Conservation (phyloP, 2,329 filamentous ascomycete species). For the Didymosphaeria variabile region DNA sequence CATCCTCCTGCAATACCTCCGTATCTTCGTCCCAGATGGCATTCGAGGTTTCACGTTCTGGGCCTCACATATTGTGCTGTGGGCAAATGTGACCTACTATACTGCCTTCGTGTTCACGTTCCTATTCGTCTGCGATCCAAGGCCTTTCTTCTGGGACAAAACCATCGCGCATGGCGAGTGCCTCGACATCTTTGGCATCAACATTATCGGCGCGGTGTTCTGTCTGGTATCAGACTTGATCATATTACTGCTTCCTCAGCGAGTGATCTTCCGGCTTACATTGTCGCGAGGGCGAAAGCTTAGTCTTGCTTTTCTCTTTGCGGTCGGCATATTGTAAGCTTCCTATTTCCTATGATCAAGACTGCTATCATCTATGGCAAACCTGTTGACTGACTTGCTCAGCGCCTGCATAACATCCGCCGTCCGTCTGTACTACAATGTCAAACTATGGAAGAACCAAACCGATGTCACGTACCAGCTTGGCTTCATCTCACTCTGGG, state of each 20-base stretch:
- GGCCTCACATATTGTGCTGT: neutral
- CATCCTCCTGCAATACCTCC: neutral
- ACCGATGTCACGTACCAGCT: conserved; percentile 3
- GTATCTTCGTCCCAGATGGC: neutral
- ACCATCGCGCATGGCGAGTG: neutral
- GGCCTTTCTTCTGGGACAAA: neutral
- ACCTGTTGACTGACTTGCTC: neutral
- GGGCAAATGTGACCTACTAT: neutral
- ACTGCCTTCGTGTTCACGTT: neutral
- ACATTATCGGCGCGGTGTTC: neutral
- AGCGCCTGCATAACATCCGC: conserved; percentile 8
- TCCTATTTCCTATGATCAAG: no score
- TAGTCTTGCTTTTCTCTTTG: neutral
- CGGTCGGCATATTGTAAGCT: conserved; percentile 4
- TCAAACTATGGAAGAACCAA: conserved; percentile 3
- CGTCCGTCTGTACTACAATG: conserved; percentile 8
- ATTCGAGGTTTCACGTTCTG: neutral
- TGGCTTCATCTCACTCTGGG: conserved; percentile 2
- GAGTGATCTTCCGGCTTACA: neutral
- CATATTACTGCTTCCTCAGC: neutral
- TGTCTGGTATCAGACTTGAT: neutral
- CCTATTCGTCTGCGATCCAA: neutral
- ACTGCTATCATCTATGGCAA: no score
- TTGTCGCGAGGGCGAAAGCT: neutral
- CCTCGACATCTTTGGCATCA: conserved; percentile 1